Percentiles rank a stretch among this genome's conserved stretches.
phyloP scores from a whole-genome alignment of 1,284 basidiomycete species.

The Xerocomus minutiporus region DNA sequence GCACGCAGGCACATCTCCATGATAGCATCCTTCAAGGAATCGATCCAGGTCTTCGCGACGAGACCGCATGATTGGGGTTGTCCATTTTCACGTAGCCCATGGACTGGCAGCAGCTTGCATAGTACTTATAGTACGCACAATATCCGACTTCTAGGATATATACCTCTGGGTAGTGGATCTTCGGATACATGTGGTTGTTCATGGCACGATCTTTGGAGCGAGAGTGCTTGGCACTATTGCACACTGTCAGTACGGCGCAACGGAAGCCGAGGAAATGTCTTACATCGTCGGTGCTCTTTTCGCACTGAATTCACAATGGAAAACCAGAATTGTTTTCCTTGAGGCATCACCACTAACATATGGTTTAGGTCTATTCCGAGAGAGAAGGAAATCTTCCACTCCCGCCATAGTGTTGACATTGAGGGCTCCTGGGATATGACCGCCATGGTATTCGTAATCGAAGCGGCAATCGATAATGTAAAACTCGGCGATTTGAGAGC shows the following conservation, averaged over 20 bases:
- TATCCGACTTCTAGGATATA: conserved; percentile 98
- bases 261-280: conserved; percentile 28
- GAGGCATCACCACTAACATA: conserved; percentile 75
- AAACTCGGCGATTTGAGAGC: conserved; percentile 60
- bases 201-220: conserved; percentile 85
- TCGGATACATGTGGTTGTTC: conserved; percentile 88
- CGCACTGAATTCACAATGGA: conserved; percentile 97
- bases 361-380: conserved; percentile 61
- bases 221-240: conserved; percentile 79
- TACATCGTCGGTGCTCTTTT: conserved; percentile 96
- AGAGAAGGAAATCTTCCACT: conserved; percentile 79
- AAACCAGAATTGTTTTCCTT: conserved; percentile 83
- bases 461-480: conserved; percentile 96
- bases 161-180: conserved; percentile 93
- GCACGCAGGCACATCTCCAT: too few relatives aligned
- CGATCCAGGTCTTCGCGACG: conserved; percentile 85
- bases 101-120: conserved; percentile 71
- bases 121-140: conserved; percentile 76
- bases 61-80: conserved; percentile 79
- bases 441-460: conserved; percentile 93
- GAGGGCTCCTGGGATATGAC: conserved; percentile 88
- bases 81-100: conserved; percentile 90
- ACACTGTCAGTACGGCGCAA: conserved; percentile 11
- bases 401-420: conserved; percentile 85
- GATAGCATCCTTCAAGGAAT: conserved; percentile 45